Evolutionary conservation across 208 protist genomes (phyloP), one percentile per base, ranked within the genome.

Genomic region (Leishmania arabica): DNA sequence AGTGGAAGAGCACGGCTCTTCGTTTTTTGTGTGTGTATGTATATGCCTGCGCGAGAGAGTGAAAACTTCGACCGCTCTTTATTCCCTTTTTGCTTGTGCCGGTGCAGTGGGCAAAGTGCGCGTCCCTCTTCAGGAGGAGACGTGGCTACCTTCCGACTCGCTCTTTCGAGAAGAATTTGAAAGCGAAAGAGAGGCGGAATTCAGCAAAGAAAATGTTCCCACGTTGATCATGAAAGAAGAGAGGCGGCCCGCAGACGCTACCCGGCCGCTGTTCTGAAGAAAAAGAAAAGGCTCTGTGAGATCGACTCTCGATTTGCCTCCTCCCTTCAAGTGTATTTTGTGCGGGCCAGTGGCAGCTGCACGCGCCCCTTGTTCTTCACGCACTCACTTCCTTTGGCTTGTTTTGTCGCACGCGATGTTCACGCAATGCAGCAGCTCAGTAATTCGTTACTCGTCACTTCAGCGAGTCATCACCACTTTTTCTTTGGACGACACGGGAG

Each of bases 141-240:
- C 17, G 9, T 31, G 11, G n/a, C 34, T 53, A 24, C 45, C 78
- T 71, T 74, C 68, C 56, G 31, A 77, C 47, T 71, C 31, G 81
- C 79, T 84, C 72, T 34, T 8, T 19, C 60, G 37, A 66, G n/a
- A 82, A 54, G 76, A 21, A 5, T 68, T 42, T 71, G 69, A 83
- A 60, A 66, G 62, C 75, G 75, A 83, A 47, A 75, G 76, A 77
- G 42, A 70, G 82, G 51, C 82, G 68, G 60, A 15, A 81, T 71
- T 68, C 31, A 53, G 58, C 15, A 40, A 27, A 62, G 70, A 45
- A 69, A 64, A 62, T 7, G 40, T 34, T 71, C 27, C 42, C 1
- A 13, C 47, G 9, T 2, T 45, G 51, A 73, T 31, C 45, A 53
- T 73, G 47, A 53, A 31, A 73, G 65, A 82, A 56, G 42, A 56